phyloP scores from a whole-genome alignment of 2,329 filamentous ascomycete genomes.

The Aspergillus cejpii region DNA sequence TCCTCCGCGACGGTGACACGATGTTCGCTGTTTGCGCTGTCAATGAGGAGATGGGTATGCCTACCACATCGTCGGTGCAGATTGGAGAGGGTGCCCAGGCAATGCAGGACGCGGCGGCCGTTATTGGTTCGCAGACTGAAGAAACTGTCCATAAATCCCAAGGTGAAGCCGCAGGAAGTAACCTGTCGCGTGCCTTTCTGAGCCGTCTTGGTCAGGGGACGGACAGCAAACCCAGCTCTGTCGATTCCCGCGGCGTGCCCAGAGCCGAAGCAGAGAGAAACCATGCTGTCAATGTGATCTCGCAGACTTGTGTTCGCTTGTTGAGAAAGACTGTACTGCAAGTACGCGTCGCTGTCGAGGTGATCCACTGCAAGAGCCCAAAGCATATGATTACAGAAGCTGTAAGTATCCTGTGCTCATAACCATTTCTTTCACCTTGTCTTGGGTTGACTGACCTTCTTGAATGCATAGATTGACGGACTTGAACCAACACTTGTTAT shows the following conservation, averaged over 20 bases:
- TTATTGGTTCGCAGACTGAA: conserved; percentile 55
- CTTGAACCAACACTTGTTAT: conserved; percentile 88
- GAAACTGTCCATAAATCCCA: conserved; percentile 45
- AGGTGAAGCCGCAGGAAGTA: conserved; percentile 25
- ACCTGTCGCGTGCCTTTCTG: conserved; percentile 28
- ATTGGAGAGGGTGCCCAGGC: conserved; percentile 67
- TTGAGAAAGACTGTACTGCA: conserved; percentile 87
- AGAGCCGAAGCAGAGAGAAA: conserved; percentile 71
- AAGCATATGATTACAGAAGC: conserved; percentile 95
- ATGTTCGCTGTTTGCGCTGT: conserved; percentile 89
- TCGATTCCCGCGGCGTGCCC: conserved; percentile 47
- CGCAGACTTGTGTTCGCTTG: conserved; percentile 73
- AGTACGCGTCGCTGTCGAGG: conserved; percentile 87
- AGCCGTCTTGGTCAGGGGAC: conserved; percentile 34
- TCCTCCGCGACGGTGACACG: conserved; percentile 88
- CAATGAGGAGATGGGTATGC: conserved; percentile 63
- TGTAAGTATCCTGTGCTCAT: conserved; percentile 37
- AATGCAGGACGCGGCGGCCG: conserved; percentile 67
- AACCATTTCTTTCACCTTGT: background rate
- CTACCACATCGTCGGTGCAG: conserved; percentile 36
- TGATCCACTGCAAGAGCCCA: conserved; percentile 96
- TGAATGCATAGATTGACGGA: conserved; percentile 63
- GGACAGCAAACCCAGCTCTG: conserved; percentile 40
- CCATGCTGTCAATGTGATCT: conserved; percentile 75
- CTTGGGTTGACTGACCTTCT: conserved; percentile 8